Conservation (phyloP, 306 rosid genomes). For the Begonia fuchsioides region DNA sequence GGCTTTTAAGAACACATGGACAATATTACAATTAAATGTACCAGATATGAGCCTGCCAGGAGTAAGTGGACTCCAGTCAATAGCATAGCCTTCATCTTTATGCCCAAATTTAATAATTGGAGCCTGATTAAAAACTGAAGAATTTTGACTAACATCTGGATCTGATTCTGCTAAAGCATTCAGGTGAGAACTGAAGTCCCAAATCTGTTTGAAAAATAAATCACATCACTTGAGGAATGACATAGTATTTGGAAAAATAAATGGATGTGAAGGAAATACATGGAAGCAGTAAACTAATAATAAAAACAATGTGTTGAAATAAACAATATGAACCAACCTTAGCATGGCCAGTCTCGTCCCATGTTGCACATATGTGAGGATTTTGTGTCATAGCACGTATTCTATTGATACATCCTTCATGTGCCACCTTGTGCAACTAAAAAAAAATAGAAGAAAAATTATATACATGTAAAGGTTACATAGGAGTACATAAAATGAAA, state of each 20-base stretch:
- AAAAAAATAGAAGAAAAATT: conserved; percentile 13
- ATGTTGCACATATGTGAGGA: conserved; percentile 83
- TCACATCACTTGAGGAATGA: neutral
- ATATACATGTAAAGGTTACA: conserved; percentile 6
- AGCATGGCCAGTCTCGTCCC: conserved; percentile 74
- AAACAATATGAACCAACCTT: conserved; percentile 32
- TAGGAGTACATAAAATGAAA: conserved; percentile 1
- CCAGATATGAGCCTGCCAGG: conserved; percentile 85
- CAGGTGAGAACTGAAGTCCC: conserved; percentile 84
- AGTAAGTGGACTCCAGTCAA: conserved; percentile 78
- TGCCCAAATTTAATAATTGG: conserved; percentile 56
- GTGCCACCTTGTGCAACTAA: conserved; percentile 73
- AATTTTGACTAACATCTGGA: conserved; percentile 43
- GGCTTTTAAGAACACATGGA: conserved; percentile 2
- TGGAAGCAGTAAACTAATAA: too few relatives aligned
- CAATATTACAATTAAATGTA: conserved; percentile 12
- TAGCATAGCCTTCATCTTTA: conserved; percentile 81
- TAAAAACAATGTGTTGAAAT: too few relatives aligned
- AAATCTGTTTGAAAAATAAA: conserved; percentile 32
- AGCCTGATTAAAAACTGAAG: conserved; percentile 49
- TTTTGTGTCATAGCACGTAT: conserved; percentile 83
- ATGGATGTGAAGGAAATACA: too few relatives aligned
- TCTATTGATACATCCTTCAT: conserved; percentile 73
- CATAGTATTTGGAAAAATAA: too few relatives aligned
- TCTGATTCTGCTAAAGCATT: conserved; percentile 66